A percentile compares a stretch with the other conserved stretches of the same genome.
phyloP scores from a whole-genome alignment of 345 rosid genomes.

The Tarenaya hassleriana region DNA sequence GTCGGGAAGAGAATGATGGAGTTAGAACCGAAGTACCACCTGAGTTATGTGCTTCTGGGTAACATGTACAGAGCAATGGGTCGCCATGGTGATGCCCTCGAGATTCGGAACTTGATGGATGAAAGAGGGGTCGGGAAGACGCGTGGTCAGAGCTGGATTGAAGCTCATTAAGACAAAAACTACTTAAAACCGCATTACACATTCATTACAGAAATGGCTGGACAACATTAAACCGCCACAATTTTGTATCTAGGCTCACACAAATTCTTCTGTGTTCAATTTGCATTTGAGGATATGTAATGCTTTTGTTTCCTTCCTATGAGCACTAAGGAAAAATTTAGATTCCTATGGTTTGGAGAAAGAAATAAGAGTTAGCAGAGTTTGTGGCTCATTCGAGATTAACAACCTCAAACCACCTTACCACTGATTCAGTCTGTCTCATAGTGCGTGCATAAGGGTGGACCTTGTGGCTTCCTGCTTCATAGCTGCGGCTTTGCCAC shows the following conservation, averaged over 20 bases:
- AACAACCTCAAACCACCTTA: conserved; percentile 21
- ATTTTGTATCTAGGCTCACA: conserved; percentile 14
- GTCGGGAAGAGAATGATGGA: conserved; percentile 69
- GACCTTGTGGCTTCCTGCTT: conserved; percentile 63
- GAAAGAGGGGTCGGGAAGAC: conserved; percentile 54
- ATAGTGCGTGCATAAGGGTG: conserved; percentile 65
- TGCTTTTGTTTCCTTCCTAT: neutral
- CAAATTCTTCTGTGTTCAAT: conserved; percentile 9
- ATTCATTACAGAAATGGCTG: conserved; percentile 19
- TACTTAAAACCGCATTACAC: too few species aligned
- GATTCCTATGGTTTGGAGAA: conserved; percentile 14
- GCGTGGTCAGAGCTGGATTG: conserved; percentile 65
- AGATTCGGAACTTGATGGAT: conserved; percentile 60
- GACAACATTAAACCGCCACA: conserved; percentile 18
- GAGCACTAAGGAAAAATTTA: neutral
- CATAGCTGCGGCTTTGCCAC: conserved; percentile 84
- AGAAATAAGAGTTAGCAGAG: conserved; percentile 1
- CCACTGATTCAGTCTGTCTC: conserved; percentile 23
- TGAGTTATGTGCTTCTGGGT: conserved; percentile 76
- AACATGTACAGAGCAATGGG: conserved; percentile 69
- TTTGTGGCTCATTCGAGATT: conserved; percentile 17
- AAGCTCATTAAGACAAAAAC: conserved; percentile 26
- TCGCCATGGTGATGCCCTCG: conserved; percentile 70
- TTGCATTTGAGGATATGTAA: conserved; percentile 22
- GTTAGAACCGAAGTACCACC: conserved; percentile 54